A percentile compares a stretch with the other conserved stretches of the same genome.
These are phyloP conservation scores for Cucumis hystrix DNA, from an alignment of 306 rosid genomes.

Conservation along the genomic window DNA sequence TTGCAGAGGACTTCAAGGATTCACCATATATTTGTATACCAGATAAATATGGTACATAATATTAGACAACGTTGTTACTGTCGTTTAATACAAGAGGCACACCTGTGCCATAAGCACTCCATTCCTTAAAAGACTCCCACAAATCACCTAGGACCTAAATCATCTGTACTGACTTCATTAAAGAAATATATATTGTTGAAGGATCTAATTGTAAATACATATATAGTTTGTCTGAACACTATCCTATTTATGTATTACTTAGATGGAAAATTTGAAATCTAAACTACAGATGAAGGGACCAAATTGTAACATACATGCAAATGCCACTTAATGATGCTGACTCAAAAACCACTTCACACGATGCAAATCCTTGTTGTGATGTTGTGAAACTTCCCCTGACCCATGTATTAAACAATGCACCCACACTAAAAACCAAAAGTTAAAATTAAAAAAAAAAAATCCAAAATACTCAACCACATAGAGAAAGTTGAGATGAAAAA, in stretches of 20 bases:
- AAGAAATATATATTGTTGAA: background rate
- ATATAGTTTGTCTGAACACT: background rate
- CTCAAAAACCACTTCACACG: background rate
- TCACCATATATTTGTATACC: constrained; percentile 68
- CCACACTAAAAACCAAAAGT: too few species aligned
- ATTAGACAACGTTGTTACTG: constrained; percentile 57
- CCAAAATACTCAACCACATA: too few species aligned
- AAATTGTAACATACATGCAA: background rate
- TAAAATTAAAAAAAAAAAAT: too few species aligned
- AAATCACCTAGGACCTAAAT: constrained; percentile 45
- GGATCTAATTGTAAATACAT: background rate
- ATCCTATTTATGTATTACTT: background rate
- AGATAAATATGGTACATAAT: constrained; percentile 75
- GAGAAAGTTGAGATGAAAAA: too few species aligned
- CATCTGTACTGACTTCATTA: background rate
- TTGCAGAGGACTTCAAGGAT: constrained; percentile 26
- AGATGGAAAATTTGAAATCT: background rate
- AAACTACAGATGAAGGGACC: background rate
- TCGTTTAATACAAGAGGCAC: constrained; percentile 76
- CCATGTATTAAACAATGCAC: too few species aligned
- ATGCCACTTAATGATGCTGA: background rate
- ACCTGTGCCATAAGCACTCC: constrained; percentile 97
- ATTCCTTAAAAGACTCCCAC: constrained; percentile 83
- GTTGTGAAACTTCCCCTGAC: too few species aligned
- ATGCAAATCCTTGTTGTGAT: too few species aligned